These are phyloP conservation scores for Thelonectria blattea DNA, from an alignment of 2,329 filamentous ascomycete genomes.

Conservation along the genomic window DNA sequence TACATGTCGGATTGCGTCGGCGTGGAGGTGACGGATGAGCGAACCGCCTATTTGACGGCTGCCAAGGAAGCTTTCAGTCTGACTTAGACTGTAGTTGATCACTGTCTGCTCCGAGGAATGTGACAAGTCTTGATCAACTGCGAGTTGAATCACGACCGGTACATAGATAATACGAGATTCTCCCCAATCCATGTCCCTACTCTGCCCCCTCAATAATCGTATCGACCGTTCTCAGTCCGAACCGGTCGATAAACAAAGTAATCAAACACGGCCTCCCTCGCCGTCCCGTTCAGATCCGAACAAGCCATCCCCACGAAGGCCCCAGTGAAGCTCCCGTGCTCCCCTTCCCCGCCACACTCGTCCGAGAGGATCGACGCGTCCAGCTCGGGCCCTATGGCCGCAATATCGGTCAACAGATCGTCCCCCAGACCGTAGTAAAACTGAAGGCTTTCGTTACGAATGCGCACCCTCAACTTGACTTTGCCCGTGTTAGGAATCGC, in stretches of 20 bases:
- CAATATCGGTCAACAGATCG: conserved; percentile 52
- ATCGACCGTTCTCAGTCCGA: conserved; percentile 43
- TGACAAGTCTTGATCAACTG: no score
- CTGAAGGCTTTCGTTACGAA: conserved; percentile 59
- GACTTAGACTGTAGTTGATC: not conserved
- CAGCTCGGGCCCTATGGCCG: conserved; percentile 59
- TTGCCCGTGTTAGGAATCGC: conserved; percentile 61
- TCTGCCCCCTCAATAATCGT: not conserved
- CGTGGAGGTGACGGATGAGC: conserved; percentile 39
- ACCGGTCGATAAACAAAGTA: conserved; percentile 59
- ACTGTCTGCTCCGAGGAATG: not conserved
- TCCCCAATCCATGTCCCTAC: not conserved
- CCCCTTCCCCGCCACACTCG: conserved; percentile 67
- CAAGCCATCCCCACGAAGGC: conserved; percentile 64
- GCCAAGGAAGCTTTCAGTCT: conserved; percentile 57
- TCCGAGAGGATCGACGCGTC: conserved; percentile 66
- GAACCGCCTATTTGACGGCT: conserved; percentile 49
- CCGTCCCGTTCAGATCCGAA: conserved; percentile 61
- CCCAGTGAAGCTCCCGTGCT: conserved; percentile 68
- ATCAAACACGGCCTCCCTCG: conserved; percentile 54
- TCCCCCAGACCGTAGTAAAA: conserved; percentile 62
- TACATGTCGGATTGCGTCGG: conserved; percentile 58
- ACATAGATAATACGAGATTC: not conserved
- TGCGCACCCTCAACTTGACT: conserved; percentile 56
- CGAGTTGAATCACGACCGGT: no score